phyloP scores from a whole-genome alignment of 140 eudicot species.

The Bidens hawaiensis region DNA sequence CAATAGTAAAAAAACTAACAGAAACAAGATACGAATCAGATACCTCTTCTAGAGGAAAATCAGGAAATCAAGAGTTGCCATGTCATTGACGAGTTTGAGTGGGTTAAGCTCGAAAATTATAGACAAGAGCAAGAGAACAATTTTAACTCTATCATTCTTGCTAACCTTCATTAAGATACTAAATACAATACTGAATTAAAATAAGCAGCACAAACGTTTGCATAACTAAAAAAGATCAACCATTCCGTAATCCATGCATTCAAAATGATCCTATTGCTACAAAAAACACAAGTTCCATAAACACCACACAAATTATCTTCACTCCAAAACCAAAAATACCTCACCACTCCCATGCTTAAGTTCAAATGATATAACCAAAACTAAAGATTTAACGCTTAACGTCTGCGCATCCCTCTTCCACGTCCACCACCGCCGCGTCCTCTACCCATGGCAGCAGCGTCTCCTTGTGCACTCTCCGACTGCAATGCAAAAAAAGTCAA shows the following conservation, averaged over 20 bases:
- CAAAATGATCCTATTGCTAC: neutral
- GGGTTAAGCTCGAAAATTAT: too few relatives aligned
- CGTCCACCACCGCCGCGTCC: slow-evolving; percentile 97
- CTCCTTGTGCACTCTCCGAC: slow-evolving; percentile 99
- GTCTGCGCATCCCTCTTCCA: slow-evolving; percentile 97
- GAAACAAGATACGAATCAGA: too few relatives aligned
- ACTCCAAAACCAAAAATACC: neutral
- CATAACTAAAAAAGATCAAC: too few relatives aligned
- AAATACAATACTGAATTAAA: too few relatives aligned
- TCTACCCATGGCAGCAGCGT: slow-evolving; percentile 93
- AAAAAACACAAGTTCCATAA: neutral
- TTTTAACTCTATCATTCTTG: too few relatives aligned
- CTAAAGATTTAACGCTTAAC: slow-evolving; percentile 20
- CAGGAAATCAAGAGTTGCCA: too few relatives aligned
- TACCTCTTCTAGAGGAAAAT: too few relatives aligned
- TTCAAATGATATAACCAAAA: slow-evolving; percentile 2
- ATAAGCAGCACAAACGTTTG: too few relatives aligned
- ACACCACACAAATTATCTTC: neutral
- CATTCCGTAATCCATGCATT: neutral
- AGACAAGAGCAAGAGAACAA: too few relatives aligned
- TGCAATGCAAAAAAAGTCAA: slow-evolving; percentile 27
- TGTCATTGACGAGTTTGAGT: too few relatives aligned
- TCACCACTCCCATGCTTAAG: neutral
- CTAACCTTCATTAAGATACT: too few relatives aligned
- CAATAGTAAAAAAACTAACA: too few relatives aligned